Base-by-base conservation (phyloP, 2,329 filamentous ascomycete genomes). In the Xylaria sp. region DNA sequence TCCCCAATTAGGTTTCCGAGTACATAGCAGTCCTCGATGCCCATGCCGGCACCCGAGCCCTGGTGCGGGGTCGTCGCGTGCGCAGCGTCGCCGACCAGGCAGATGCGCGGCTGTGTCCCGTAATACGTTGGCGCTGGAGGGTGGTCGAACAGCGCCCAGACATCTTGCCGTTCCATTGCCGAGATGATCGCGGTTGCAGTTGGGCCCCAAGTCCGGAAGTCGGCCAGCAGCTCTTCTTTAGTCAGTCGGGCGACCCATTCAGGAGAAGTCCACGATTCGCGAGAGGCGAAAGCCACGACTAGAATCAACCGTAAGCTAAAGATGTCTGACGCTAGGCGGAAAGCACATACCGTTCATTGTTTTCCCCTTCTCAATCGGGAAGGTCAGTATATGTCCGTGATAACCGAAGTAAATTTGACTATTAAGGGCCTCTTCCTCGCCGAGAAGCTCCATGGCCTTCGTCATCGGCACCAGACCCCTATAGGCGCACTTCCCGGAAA, bases 31-130 rank as follows among this genome's bases (percentile, higher is more conserved):
- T 87, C 84, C 64, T 86, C 83, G 58, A 88, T 82, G 1, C 82
- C 84, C 67, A 87, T 80, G 1, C 83, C 84, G 0, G 83, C 81
- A 2, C 86, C 86, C 1, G 85, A 81, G 0, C 85, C 86, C 41
- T 86, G 83, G 38, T 85, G 83, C 0, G 87, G 87, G 0, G 85
- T 84, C 38, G 83, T 83, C 0, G 85, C 86, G 69, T 89, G 87
- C 0, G 87, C 87, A 0, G 87, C 85, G 68, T 90, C 87, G 13
- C 87, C 87, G 0, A 86, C 72, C 2, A 89, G 77, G 37, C 78
- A 80, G 23, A 83, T 67, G 0, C 79, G 75, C 9, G 67, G 68
- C 7, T 49, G 43, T 7, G 57, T 51, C 7, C 76, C 77, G 23
- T 76, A 76, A 66, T 75, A 77, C 43, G 79, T 84, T 10, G 70